Evolutionary conservation across 805 yeast species (phyloP).

Genomic region (Wickerhamomyces chambardii): DNA sequence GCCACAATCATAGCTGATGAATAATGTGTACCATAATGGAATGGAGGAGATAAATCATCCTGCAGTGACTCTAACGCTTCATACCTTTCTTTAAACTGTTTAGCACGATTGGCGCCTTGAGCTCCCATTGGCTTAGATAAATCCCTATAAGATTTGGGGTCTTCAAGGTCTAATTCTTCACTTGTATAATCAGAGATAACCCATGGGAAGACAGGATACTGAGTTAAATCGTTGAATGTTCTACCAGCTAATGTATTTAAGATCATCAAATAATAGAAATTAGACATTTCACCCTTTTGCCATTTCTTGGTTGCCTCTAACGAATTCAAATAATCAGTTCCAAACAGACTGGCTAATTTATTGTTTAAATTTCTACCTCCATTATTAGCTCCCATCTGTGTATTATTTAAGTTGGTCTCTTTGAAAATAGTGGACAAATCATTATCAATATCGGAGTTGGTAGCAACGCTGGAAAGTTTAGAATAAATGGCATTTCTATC

Average conservation of each 20-base stretch:
- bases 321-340: constrained; percentile 23
- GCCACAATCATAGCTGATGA: constrained; percentile 92
- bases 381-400: constrained; percentile 19
- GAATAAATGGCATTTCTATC: constrained; percentile 49
- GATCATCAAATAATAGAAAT: constrained; percentile 73
- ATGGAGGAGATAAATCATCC: constrained; percentile 59
- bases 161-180: constrained; percentile 51
- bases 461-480: constrained; percentile 37
- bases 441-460: constrained; percentile 40
- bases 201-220: constrained; percentile 91
- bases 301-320: constrained; percentile 57
- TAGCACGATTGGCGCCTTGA: constrained; percentile 51
- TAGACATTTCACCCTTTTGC: constrained; percentile 72
- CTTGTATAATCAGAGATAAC: constrained; percentile 77
- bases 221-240: constrained; percentile 83
- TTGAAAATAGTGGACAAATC: constrained; percentile 47
- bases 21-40: constrained; percentile 90
- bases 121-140: constrained; percentile 91
- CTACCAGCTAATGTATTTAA: constrained; percentile 82
- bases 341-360: constrained; percentile 37
- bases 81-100: constrained; percentile 60
- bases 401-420: constrained; percentile 31
- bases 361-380: constrained; percentile 33
- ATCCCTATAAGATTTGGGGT: constrained; percentile 62
- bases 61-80: constrained; percentile 57